A percentile compares a stretch with the other conserved stretches of the same genome.
phyloP scores from a whole-genome alignment of 306 rosid species.

The Cicer chorassanicum region DNA sequence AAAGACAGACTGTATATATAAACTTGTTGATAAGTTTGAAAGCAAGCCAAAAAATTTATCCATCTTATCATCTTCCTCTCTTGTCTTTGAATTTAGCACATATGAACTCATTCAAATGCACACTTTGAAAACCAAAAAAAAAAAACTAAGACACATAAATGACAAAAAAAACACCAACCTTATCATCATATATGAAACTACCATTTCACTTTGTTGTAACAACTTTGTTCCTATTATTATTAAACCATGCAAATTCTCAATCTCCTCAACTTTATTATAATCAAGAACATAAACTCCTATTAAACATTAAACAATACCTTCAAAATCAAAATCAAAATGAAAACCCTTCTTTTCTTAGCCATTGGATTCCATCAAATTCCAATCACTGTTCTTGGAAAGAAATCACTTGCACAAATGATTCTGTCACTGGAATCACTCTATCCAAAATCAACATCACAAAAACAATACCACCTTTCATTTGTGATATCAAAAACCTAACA shows the following conservation, averaged over 20 bases:
- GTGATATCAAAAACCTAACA: constrained; percentile 45
- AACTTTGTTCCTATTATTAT: constrained; percentile 25
- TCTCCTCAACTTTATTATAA: constrained; percentile 25
- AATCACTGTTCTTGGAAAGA: constrained; percentile 70
- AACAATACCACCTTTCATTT: constrained; percentile 40
- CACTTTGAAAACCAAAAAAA: constrained; percentile 27
- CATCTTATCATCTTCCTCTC: constrained; percentile 27
- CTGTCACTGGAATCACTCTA: constrained; percentile 41
- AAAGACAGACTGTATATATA: no score
- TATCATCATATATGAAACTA: constrained; percentile 16
- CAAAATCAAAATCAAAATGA: constrained; percentile 33
- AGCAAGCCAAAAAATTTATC: constrained; percentile 22
- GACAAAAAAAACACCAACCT: not conserved
- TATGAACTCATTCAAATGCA: constrained; percentile 11
- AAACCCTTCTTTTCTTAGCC: constrained; percentile 31
- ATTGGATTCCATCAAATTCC: constrained; percentile 46
- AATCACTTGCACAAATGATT: constrained; percentile 39
- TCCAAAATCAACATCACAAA: constrained; percentile 21
- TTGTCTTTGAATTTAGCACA: constrained; percentile 1
- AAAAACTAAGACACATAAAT: constrained; percentile 2
- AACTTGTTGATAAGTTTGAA: not conserved
- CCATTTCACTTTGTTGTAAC: not conserved
- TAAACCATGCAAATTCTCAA: constrained; percentile 33
- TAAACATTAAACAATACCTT: constrained; percentile 42
- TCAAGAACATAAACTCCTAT: constrained; percentile 34